Evolutionary conservation across 164 flowering plant genomes (phyloP), one percentile per base, ranked within the genome.

Genomic region (Nymphaea colorata): DNA sequence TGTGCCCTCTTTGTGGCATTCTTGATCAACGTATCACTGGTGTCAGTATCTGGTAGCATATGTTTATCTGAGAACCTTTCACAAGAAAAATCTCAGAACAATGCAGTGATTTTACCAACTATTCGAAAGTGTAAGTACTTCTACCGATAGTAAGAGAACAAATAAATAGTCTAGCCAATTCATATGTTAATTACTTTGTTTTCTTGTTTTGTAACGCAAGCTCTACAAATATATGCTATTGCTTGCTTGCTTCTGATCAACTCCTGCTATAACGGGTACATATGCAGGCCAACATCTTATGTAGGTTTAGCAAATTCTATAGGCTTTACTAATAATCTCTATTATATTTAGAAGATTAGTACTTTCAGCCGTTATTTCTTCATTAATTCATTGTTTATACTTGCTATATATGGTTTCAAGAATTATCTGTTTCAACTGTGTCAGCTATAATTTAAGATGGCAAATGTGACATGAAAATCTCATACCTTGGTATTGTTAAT

Each of bases 261-360:
- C 96, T 76, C 88, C 96, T 12, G 72, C 94, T 47, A 86, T 92
- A 41, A 88, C 96, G 0, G 96, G 98, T 62, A 92, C 98, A 14
- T 92, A 92, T 70, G 98, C 98, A 3, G 96, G 98, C 47, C 98
- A 92, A 67, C 88, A 44, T 61, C 83, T 93, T 59, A 93, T 93
- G 98, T 90, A 88, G 87, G 97, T 89, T 53, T 67, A 44, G 16
- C 10, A 68, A 6, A 17, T 51, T 15, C n/a, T 41, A 14, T 8
- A 4, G 4, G 5, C 51, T 45, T 45, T 45, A 45, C 8, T 8
- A 4, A 4, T 8, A 45, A 4, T 8, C 5, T 8, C 4, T 45
- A 8, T 4, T 4, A 4, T 45, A 45, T 45, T 45, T 45, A 45
- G 4, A 45, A 45, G 4, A 45, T 4, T 45, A 8, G 51, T 45